Conservation (phyloP, 257 asterid genomes). For the Solanum boliviense region DNA sequence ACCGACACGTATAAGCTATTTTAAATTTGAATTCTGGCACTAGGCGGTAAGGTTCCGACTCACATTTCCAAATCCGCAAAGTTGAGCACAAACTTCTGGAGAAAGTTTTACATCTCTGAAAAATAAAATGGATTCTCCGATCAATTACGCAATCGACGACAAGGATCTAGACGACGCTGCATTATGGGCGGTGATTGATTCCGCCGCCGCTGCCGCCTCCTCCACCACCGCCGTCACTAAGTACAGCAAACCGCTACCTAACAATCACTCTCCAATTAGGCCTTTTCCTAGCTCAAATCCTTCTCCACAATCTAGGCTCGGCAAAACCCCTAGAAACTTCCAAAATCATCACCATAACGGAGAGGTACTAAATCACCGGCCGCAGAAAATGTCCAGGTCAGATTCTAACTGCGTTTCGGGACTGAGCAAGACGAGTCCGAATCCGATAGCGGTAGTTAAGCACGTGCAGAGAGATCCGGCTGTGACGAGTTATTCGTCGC, state of each 20-base stretch:
- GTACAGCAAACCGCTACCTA: slow-evolving; percentile 19
- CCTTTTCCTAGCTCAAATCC: slow-evolving; percentile 31
- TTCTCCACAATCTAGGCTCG: slow-evolving; percentile 39
- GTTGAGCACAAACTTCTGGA: neutral
- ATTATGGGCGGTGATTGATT: slow-evolving; percentile 90
- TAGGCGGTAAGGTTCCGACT: neutral
- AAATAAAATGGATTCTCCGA: slow-evolving; percentile 26
- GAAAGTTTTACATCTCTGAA: neutral
- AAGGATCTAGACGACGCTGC: slow-evolving; percentile 89
- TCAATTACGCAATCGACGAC: slow-evolving; percentile 46
- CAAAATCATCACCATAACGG: slow-evolving; percentile 29
- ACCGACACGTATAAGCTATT: neutral
- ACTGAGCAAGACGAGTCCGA: slow-evolving; percentile 20
- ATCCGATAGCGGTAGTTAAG: slow-evolving; percentile 54
- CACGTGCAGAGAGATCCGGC: slow-evolving; percentile 42
- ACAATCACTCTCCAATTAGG: slow-evolving; percentile 51
- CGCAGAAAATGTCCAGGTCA: slow-evolving; percentile 36
- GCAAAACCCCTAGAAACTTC: slow-evolving; percentile 12
- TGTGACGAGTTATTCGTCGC: slow-evolving; percentile 22
- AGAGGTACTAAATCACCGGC: slow-evolving; percentile 51
- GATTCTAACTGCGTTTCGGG: slow-evolving; percentile 18
- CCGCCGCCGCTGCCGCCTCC: slow-evolving; percentile 73
- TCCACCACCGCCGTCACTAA: slow-evolving; percentile 12
- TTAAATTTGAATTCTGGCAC: neutral
- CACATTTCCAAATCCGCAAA: neutral